phyloP scores from a whole-genome alignment of 768 basidiomycete genomes.

The Strobilomyces dryophilus region DNA sequence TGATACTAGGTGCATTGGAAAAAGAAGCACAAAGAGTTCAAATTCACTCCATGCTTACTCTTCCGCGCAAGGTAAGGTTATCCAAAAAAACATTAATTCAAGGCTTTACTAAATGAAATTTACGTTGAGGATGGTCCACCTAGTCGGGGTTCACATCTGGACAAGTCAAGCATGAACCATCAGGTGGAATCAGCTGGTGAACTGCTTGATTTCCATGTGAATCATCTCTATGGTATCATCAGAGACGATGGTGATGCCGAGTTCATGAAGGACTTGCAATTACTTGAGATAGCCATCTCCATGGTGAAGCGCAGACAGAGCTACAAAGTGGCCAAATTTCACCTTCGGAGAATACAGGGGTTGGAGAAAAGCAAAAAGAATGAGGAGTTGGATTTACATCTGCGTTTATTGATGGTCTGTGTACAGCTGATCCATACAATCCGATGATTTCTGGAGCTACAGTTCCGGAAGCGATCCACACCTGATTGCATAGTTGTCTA shows the following conservation, averaged over 20 bases:
- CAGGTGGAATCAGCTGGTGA: neutral
- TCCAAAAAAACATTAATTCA: too few species aligned
- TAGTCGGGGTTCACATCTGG: neutral
- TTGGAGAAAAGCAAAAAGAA: neutral
- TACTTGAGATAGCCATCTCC: neutral
- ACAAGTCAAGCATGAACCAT: neutral
- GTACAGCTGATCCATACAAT: neutral
- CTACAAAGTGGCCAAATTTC: neutral
- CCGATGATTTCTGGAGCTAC: neutral
- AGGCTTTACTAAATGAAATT: too few species aligned
- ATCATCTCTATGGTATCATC: neutral
- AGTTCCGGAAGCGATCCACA: too few species aligned
- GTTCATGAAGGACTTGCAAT: neutral
- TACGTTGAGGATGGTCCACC: too few species aligned
- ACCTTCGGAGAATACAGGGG: neutral
- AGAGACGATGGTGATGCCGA: neutral
- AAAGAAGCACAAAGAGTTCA: neutral
- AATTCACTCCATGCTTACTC: neutral
- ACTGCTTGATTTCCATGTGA: constrained; percentile 1
- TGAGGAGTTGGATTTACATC: neutral
- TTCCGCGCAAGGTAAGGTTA: neutral
- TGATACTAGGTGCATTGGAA: neutral
- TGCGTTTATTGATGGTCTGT: neutral
- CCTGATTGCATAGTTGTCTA: too few species aligned
- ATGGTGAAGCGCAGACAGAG: neutral